Conservation (phyloP, 2,329 filamentous ascomycete genomes). For the Aspergillus fischeri region DNA sequence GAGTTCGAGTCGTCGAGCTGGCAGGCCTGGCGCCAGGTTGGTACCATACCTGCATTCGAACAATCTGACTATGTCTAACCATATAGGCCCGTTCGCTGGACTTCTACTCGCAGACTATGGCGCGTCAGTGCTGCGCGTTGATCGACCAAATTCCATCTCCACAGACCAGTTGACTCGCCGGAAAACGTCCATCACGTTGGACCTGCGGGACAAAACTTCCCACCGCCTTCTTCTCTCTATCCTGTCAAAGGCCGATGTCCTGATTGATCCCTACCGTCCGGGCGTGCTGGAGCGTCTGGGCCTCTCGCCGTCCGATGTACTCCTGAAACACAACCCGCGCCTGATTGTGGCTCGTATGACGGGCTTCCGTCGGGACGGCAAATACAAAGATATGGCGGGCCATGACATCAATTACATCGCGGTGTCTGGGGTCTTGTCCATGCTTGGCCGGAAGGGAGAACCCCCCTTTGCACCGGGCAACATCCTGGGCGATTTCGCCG, state of each 20-base stretch:
- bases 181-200: slow-evolving; percentile 75
- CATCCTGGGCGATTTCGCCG: slow-evolving; percentile 85
- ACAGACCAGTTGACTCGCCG: slow-evolving; percentile 71
- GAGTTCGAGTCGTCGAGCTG: slow-evolving; percentile 62
- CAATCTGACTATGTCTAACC: slow-evolving; percentile 4
- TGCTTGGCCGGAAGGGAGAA: slow-evolving; percentile 67
- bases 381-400: slow-evolving; percentile 82
- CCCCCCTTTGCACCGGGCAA: slow-evolving; percentile 78
- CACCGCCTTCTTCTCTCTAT: slow-evolving; percentile 64
- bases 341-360: slow-evolving; percentile 83
- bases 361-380: slow-evolving; percentile 82
- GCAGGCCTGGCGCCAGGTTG: slow-evolving; percentile 62
- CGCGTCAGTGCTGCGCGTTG: slow-evolving; percentile 80
- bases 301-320: slow-evolving; percentile 63
- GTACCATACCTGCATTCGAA: slow-evolving; percentile 1
- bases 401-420: slow-evolving; percentile 97
- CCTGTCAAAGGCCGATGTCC: slow-evolving; percentile 62
- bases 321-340: slow-evolving; percentile 65
- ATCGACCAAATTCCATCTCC: slow-evolving; percentile 56
- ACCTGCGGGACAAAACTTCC: slow-evolving; percentile 68
- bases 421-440: slow-evolving; percentile 71
- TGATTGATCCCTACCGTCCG: slow-evolving; percentile 92
- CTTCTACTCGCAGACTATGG: slow-evolving; percentile 87
- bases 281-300: slow-evolving; percentile 83
- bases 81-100: slow-evolving; percentile 75